Base-by-base conservation (phyloP, 2,329 filamentous ascomycete genomes). In the Pestalotiopsis sp. region DNA sequence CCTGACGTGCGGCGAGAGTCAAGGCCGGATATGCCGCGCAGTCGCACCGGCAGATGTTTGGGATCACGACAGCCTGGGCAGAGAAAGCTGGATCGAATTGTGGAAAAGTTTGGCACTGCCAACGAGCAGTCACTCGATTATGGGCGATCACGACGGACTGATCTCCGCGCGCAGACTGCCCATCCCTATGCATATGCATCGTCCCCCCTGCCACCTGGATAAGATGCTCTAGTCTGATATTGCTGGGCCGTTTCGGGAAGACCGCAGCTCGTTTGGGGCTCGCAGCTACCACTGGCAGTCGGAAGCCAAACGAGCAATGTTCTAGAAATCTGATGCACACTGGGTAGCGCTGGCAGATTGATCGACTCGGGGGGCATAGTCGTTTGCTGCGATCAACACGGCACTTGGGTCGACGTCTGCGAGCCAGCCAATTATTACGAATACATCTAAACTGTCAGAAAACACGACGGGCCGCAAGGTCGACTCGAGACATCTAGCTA, bases 301-400 rank as follows among this genome's bases (percentile, higher is more conserved):
- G 27, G 23, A 20, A 6, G 25, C 25, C 11, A 45, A 25, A 55
- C 7, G 23, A 23, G 41, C 63, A 57, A n/a, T 65, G 14, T 65
- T 65, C 63, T 65, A 65, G 63, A 65, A 65, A 11, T 31, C 11
- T 57, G 63, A 58, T 65, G 63, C 63, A 23, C 11, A 31, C 17
- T 25, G 27, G 17, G 17, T 27, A 17, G 41, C 23, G 38, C 13
- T 20, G 11, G 41, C 36, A 62, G 63, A 58, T 58, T 65, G 63
- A 65, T 65, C 63, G 45, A 5, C 49, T 11, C 49, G 11, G 17
- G 45, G 27, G 7, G 31, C 1, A 31, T 2, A 36, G 49, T 45
- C n/a, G 61, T 13, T 23, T 52, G 36, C 17, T 3, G 31, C 20
- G 59, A 36, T 45, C 25, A 64, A 20, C 45, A 52, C 45, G 45